Conservation (phyloP, 768 basidiomycete species). For the Psilocybe tampanensis region DNA sequence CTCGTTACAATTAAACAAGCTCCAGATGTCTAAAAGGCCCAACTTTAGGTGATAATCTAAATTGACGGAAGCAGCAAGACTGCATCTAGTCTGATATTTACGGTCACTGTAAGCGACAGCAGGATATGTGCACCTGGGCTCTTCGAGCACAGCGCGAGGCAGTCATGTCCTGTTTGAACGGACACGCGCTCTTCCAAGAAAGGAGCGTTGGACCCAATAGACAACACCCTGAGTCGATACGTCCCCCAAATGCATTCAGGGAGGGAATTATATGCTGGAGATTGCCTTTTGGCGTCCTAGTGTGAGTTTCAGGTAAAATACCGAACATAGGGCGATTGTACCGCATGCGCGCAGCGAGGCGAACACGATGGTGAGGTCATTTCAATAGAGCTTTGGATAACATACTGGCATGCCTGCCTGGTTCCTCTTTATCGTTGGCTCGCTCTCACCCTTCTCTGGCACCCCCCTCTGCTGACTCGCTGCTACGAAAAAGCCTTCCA, state of each 20-base stretch:
- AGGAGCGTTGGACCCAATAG: constrained; percentile 17
- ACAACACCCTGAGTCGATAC: not conserved
- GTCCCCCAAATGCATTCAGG: constrained; percentile 8
- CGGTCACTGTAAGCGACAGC: not conserved
- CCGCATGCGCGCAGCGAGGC: constrained; percentile 23
- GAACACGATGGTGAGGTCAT: constrained; percentile 21
- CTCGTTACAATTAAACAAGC: too few species aligned
- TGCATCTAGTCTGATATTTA: not conserved
- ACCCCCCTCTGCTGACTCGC: constrained; percentile 1
- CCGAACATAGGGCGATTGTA: constrained; percentile 2
- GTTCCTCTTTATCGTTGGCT: constrained; percentile 4
- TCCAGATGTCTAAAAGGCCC: too few species aligned
- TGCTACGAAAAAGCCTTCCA: not conserved
- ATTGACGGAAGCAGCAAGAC: too few species aligned
- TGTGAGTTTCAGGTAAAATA: constrained; percentile 1
- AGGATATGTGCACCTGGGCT: not conserved
- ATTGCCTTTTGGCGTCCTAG: not conserved
- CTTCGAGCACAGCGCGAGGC: constrained; percentile 21
- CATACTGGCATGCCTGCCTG: constrained; percentile 3
- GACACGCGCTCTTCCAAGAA: constrained; percentile 7
- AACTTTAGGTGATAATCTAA: too few species aligned
- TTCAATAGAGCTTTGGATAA: constrained; percentile 14
- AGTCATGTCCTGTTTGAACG: constrained; percentile 7
- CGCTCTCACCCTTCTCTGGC: constrained; percentile 8
- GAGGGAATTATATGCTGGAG: constrained; percentile 5